Percentiles rank a stretch among this genome's conserved stretches.
These are phyloP conservation scores for Zoysia pacifica DNA, from an alignment of 176 grass and related monocot species.

Conservation along the genomic window DNA sequence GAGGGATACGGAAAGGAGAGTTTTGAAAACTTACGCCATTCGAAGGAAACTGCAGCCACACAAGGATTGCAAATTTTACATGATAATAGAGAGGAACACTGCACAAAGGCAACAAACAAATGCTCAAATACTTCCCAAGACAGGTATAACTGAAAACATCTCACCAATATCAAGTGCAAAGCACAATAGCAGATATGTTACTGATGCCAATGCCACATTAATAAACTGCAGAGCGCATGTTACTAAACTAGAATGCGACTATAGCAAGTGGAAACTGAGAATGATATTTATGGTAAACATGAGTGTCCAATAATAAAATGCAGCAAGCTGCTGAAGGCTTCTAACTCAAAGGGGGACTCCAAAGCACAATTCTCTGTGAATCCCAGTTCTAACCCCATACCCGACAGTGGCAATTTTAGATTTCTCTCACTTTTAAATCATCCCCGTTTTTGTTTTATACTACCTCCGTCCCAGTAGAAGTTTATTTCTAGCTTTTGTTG, in stretches of 20 bases:
- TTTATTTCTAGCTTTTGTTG: no score
- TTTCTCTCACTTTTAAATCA: neutral
- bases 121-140: slow-evolving; percentile 19
- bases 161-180: neutral
- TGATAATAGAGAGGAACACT: slow-evolving; percentile 87
- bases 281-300: neutral
- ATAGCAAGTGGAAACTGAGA: neutral
- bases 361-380: neutral
- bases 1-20: neutral
- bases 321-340: neutral
- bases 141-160: slow-evolving; percentile 16
- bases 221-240: neutral
- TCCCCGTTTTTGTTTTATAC: neutral
- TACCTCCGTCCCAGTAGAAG: no score
- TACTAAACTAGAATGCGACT: neutral
- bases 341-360: slow-evolving; percentile 1
- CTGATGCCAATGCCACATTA: neutral
- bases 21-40: slow-evolving; percentile 57
- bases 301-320: slow-evolving; percentile 2
- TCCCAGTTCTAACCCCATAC: neutral
- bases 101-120: slow-evolving; percentile 41
- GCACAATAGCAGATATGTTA: neutral
- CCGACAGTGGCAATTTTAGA: neutral
- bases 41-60: slow-evolving; percentile 81
- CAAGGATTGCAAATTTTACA: slow-evolving; percentile 79